Base-by-base conservation (phyloP, 495 filamentous ascomycete genomes). In the Chlorociboria aeruginascens region DNA sequence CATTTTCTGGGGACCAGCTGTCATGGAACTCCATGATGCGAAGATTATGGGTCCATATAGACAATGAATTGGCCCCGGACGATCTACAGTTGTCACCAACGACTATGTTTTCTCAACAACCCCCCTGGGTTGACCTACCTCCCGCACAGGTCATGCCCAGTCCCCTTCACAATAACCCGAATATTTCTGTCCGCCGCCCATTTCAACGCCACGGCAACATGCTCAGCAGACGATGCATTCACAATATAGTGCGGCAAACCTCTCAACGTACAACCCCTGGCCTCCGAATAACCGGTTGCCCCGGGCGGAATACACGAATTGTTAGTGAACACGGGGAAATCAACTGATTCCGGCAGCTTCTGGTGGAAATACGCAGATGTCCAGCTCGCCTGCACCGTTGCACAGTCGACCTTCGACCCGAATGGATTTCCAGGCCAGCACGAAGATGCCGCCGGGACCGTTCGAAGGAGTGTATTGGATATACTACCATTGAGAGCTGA, bases 91-190 rank as follows among this genome's bases (percentile, higher is more conserved):
- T 25, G 20, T 25, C 20, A 25, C 20, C 4, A n/a, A n/a, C n/a
- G n/a, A 25, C 20, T 25, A 25, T 25, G 1, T 25, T 25, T 25
- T 25, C 20, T 25, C 20, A 4, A 25, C 20, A 25, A 2, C 33
- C 20, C 12, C 8, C 9, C 6, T 33, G 10, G 13, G n/a, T 12
- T 12, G 7, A 48, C 40, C n/a, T 35, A 52, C 36, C 41, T 10
- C 3, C 41, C 41, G 39, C 32, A 11, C 10, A 41, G 65, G 44
- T 76, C 76, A 56, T 79, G 77, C 3, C 80, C 80, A 2, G 74
- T 78, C 48, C 76, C 80, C 33, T 77, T 76, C 37, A 85, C 65
- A 20, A 82, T 60, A 7, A 84, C 52, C 13, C 79, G 65, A 47
- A 84, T 69, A 40, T 78, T 75, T 43, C 77, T 57, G 29, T 67